Base-by-base conservation (phyloP, 768 basidiomycete species). In the Lactifluus hygrophoroides region DNA sequence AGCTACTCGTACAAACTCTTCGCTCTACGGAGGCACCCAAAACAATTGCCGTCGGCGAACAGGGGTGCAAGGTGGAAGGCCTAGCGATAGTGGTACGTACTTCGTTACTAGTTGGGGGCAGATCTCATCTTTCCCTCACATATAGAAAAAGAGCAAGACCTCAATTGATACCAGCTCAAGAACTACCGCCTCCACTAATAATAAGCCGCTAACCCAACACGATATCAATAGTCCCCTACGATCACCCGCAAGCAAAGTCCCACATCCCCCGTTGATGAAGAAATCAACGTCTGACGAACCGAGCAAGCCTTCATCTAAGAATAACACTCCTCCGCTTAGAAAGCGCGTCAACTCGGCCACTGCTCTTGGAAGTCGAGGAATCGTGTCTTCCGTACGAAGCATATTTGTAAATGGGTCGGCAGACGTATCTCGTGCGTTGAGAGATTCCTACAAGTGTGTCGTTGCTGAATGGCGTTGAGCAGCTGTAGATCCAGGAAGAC, bases 1-100 rank as follows among this genome's bases (percentile, higher is more conserved):
- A 77, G 54, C 69, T 90, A n/a, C 68, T 87, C 21, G 66, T 84
- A 23, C 68, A 85, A 30, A 84, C 87, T 63, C 71, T 88, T 19
- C 82, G 88, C 32, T 75, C 80, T 16, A 69, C 85, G 37, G 86
- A 90, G 62, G 82, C 82, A 60, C 81, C 85, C 0, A 85, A 78
- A 66, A 64, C 70, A 5, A 73, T 87, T 50, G 64, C 66, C 8
- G 67, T 88, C 10, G 80, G 80, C 58, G 76, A 80, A 32, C 70
- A 61, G 32, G 77, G 75, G 9, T 72, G 68, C 57, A 70, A 76
- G 8, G 72, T 90, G 17, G 73, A 77, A 57, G 77, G 76, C 34
- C 75, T 89, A 27, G 72, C 75, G 51, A 76, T 85, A 32, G 84
- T 85, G 74, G 86, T 82, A 60, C 43, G 74, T 66, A 9, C 21